phyloP scores from a whole-genome alignment of 2,329 filamentous ascomycete genomes.

The Ceratocystiopsis sp. region DNA sequence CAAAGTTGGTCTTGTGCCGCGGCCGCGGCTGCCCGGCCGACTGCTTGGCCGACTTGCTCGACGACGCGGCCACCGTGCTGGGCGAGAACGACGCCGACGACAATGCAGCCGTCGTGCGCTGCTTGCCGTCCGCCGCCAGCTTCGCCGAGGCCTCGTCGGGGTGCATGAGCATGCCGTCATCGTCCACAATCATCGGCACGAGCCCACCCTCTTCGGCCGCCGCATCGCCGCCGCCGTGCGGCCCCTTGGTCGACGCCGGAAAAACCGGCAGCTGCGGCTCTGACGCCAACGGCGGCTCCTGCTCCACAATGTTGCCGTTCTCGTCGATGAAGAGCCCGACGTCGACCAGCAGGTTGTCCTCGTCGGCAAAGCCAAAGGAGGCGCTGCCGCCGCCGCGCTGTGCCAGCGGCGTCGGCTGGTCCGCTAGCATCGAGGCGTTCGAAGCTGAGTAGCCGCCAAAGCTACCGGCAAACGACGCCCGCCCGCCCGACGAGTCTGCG shows the following conservation, averaged over 20 bases:
- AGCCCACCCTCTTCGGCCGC: too few relatives aligned
- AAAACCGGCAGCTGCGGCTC: conserved; percentile 9
- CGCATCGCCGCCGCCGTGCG: not conserved
- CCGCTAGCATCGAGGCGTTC: conserved; percentile 3
- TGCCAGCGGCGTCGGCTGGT: conserved; percentile 7
- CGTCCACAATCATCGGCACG: conserved; percentile 4
- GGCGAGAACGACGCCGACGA: not conserved
- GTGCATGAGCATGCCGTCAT: conserved; percentile 1
- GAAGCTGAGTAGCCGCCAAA: conserved; percentile 6
- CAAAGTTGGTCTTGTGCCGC: conserved; percentile 2
- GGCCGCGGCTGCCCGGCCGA: not conserved
- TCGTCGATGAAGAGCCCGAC: conserved; percentile 17
- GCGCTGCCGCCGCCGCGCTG: not conserved
- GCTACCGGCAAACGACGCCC: conserved; percentile 4
- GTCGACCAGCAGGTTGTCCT: conserved; percentile 22
- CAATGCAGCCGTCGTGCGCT: not conserved
- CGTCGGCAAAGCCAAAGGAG: conserved; percentile 23
- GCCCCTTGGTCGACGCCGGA: not conserved
- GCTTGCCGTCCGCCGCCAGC: not conserved
- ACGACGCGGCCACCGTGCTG: not conserved
- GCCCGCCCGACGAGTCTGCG: conserved; percentile 14
- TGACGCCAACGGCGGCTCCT: conserved; percentile 4
- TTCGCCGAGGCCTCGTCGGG: not conserved
- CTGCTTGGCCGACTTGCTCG: not conserved
- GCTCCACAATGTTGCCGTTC: conserved; percentile 9